Base-by-base conservation (phyloP, 2,329 filamentous ascomycete genomes). In the Arthrinium phaeospermum region DNA sequence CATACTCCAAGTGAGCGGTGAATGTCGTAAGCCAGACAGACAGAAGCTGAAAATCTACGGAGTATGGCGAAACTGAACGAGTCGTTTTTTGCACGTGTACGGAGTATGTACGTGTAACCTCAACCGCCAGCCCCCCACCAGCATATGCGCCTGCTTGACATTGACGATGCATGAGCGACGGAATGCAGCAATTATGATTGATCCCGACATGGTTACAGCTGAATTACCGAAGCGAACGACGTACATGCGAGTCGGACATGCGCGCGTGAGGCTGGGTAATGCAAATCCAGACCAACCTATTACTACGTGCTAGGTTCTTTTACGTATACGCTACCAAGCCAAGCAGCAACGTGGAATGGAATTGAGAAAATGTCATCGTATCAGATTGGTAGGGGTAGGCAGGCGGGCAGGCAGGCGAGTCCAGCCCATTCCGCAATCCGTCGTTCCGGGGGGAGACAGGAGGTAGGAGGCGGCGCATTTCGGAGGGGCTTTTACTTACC, bases 51-150 rank as follows among this genome's bases (percentile, higher is more conserved):
- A 57, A 51, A 22, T n/a, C 46, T 24, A 27, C 2, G 27, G 27
- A 30, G 27, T 30, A 30, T n/a, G 57, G 53, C 53, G 57, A 64
- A 41, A 64, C 57, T 37, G 57, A 64, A n/a, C 57, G 34, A 64
- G 57, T 64, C 34, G 57, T n/a, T 10, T 41, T 57, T 57, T 64
- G 57, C 57, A 64, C 41, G 57, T 64, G 57, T 41, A 34, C 27
- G 44, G 27, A 30, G 27, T 30, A 30, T 14, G 44, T 45, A 12
- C 19, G 22, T 41, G 57, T 41, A 61, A 61, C 53, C 27, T 37
- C 30, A 41, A 41, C 10, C n/a, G 13, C 57, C 19, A 41, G 13
- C 57, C 19, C 57, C 34, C 57, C 57, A 41, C 57, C 19, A n/a
- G 13, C 22, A 22, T n/a, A 64, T 64, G 57, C 57, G 57, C n/a